Conservation (phyloP, 2,329 filamentous ascomycete species). For the Venturia effusa region DNA sequence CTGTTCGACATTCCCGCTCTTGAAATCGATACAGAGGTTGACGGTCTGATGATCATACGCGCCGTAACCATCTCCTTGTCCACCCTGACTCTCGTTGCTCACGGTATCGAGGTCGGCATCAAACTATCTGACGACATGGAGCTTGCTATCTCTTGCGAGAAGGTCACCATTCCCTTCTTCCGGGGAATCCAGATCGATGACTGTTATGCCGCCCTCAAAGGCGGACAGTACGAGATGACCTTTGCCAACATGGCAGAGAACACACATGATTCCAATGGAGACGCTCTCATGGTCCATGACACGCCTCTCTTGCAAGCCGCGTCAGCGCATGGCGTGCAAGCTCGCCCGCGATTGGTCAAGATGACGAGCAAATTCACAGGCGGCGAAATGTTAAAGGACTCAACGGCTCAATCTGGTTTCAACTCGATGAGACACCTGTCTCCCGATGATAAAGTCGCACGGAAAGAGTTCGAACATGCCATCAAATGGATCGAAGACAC, state of each 20-base stretch:
- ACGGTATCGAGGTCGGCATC: slow-evolving; percentile 43
- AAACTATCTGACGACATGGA: slow-evolving; percentile 43
- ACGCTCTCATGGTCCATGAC: slow-evolving; percentile 31
- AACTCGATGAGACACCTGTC: slow-evolving; percentile 32
- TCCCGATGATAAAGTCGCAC: slow-evolving; percentile 31
- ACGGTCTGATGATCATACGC: slow-evolving; percentile 42
- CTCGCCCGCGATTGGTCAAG: slow-evolving; percentile 5
- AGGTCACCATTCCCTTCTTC: slow-evolving; percentile 38
- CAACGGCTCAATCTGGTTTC: slow-evolving; percentile 26
- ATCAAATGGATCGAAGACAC: slow-evolving; percentile 27
- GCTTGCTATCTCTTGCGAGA: slow-evolving; percentile 39
- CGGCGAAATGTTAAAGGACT: slow-evolving; percentile 26
- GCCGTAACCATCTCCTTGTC: slow-evolving; percentile 41
- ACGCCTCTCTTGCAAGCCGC: slow-evolving; percentile 38
- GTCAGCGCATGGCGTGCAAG: slow-evolving; percentile 11
- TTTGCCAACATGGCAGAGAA: slow-evolving; percentile 31
- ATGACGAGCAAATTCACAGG: slow-evolving; percentile 23
- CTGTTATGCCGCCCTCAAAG: slow-evolving; percentile 44
- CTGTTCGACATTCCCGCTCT: slow-evolving; percentile 40
- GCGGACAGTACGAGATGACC: slow-evolving; percentile 40
- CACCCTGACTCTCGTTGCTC: slow-evolving; percentile 37
- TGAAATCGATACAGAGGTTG: slow-evolving; percentile 44
- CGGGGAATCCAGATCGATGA: slow-evolving; percentile 41
- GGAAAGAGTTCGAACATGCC: slow-evolving; percentile 28
- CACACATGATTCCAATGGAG: slow-evolving; percentile 26